phyloP scores from a whole-genome alignment of 2,329 filamentous ascomycete species.

The Fusarium xyrophilum region DNA sequence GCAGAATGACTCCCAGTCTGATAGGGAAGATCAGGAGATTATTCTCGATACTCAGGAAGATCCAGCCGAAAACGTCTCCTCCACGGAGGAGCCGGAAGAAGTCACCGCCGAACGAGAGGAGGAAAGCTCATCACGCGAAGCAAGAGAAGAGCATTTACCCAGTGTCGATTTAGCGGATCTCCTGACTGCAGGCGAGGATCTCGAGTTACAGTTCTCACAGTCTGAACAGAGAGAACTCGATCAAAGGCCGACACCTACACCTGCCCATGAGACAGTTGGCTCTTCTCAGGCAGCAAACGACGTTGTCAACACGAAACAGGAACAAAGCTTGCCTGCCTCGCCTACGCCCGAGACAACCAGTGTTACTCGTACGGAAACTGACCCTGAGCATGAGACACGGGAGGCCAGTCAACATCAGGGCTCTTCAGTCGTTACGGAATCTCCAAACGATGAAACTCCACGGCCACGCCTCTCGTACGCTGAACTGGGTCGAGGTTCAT shows the following conservation, averaged over 20 bases:
- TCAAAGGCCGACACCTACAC: background rate
- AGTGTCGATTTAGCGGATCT: background rate
- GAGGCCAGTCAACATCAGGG: background rate
- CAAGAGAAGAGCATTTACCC: background rate
- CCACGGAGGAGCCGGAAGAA: background rate
- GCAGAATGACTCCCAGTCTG: background rate
- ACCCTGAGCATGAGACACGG: background rate
- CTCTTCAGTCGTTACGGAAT: background rate
- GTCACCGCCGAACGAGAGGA: background rate
- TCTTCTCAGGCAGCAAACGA: background rate
- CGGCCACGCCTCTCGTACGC: background rate
- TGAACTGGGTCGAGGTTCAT: background rate
- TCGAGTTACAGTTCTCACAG: constrained; percentile 2
- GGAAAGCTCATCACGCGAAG: background rate
- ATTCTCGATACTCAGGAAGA: background rate
- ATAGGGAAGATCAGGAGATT: background rate
- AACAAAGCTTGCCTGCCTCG: background rate
- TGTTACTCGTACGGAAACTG: background rate
- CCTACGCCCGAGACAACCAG: background rate
- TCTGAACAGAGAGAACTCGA: background rate
- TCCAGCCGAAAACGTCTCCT: background rate
- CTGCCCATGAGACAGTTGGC: background rate
- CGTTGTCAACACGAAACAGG: background rate
- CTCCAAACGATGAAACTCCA: background rate
- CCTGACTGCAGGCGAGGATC: background rate